Percentiles rank a stretch among this genome's conserved stretches.
phyloP scores from a whole-genome alignment of 116 monocot species.

The Papilionanthe hybrid region DNA sequence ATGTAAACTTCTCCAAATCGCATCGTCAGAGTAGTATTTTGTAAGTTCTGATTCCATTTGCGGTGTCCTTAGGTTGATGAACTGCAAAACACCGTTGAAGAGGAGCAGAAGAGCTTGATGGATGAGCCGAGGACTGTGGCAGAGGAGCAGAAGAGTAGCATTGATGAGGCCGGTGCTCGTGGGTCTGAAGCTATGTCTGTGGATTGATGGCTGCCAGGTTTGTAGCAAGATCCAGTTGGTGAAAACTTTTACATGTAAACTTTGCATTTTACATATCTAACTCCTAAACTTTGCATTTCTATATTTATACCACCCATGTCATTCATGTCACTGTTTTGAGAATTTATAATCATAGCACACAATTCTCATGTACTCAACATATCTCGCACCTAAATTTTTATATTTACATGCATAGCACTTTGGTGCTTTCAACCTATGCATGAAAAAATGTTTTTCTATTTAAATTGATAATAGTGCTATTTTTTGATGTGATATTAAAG shows the following conservation, averaged over 20 bases:
- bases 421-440: too few relatives aligned
- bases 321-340: too few relatives aligned
- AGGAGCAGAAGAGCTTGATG: constrained; percentile 48
- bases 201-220: constrained; percentile 13
- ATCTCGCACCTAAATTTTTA: too few relatives aligned
- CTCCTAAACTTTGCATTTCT: too few relatives aligned
- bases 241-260: neutral
- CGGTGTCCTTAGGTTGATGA: constrained; percentile 52
- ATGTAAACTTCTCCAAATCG: neutral
- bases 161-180: constrained; percentile 26
- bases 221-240: neutral
- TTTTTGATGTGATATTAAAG: too few relatives aligned
- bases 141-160: constrained; percentile 38
- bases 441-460: too few relatives aligned
- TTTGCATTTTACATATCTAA: too few relatives aligned
- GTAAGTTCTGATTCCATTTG: neutral
- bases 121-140: constrained; percentile 47
- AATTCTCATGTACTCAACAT: too few relatives aligned
- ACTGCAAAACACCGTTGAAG: constrained; percentile 61
- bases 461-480: too few relatives aligned
- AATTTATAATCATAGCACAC: too few relatives aligned
- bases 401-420: too few relatives aligned
- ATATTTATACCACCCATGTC: too few relatives aligned
- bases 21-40: neutral
- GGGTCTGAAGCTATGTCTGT: constrained; percentile 43